Base-by-base conservation (phyloP, 768 basidiomycete species). In the Hortiboletus flavorubellus region DNA sequence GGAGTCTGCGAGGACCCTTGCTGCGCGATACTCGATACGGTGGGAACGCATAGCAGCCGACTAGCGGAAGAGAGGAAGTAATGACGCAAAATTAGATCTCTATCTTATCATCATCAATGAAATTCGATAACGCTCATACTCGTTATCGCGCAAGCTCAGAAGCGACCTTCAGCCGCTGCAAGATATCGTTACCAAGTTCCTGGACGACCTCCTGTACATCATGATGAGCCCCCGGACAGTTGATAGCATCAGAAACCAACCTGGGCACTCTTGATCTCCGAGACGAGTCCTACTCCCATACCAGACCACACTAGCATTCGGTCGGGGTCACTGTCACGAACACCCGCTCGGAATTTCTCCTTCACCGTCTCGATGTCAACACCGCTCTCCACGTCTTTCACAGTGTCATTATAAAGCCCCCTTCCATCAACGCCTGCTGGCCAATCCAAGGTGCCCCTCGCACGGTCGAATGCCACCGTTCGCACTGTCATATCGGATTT, bases 261-360 rank as follows among this genome's bases (percentile, higher is more conserved):
- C 67, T 68, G 68, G 14, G 75, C 76, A 4, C 68, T 59, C 51
- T 71, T 72, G 59, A 78, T 73, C 46, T 74, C 70, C 21, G 75
- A 73, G 71, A 88, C 79, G 46, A 83, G 72, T 12, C 79, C 83
- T 29, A 88, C 80, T 15, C 85, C 82, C 39, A 80, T 76, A 41
- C 88, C 89, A 14, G 86, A 81, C 89, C 89, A 91, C 12, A 83
- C 77, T 3, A 86, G 69, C 55, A 82, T 76, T 41, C 83, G 74
- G 52, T 76, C 73, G 10, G 73, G 65, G 59, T 90, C 81, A 40
- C 71, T 73, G 23, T 68, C 69, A 58, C 70, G 72, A 8, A 71
- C 66, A 6, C 76, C 85, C 51, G 78, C 75, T n/a, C 63, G 64
- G 56, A 78, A 83, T 58, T 74, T 79, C 35, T 65, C 64, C 59